These are phyloP conservation scores for Fusarium keratoplasticum DNA, from an alignment of 2,329 filamentous ascomycete genomes.

Conservation along the genomic window DNA sequence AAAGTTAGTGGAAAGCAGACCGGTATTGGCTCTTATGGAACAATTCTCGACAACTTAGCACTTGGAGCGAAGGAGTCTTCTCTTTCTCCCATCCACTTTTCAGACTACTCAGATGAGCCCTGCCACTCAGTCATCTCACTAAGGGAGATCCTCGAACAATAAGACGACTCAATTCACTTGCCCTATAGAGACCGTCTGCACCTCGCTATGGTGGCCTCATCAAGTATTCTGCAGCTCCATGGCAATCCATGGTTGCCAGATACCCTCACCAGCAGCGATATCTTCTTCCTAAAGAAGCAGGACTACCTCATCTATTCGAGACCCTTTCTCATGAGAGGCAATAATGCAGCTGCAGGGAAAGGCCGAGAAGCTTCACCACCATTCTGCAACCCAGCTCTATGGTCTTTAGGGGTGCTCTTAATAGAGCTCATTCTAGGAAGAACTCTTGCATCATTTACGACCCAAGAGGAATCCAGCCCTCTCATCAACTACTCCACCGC, in stretches of 20 bases:
- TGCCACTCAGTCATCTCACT: not conserved
- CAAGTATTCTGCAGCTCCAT: not conserved
- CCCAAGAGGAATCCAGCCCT: not conserved
- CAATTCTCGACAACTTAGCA: not conserved
- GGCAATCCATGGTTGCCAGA: not conserved
- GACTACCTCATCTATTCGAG: not conserved
- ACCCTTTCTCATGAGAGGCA: not conserved
- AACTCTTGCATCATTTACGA: not conserved
- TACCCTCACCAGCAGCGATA: not conserved
- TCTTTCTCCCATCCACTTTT: not conserved
- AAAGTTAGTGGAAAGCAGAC: not conserved
- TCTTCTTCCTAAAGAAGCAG: not conserved
- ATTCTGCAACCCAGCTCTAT: not conserved
- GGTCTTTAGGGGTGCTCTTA: not conserved
- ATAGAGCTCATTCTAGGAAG: not conserved
- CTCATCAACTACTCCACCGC: not conserved
- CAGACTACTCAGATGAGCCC: accelerated
- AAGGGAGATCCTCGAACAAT: not conserved
- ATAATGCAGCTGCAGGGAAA: not conserved
- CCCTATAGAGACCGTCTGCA: not conserved
- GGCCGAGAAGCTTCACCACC: not conserved
- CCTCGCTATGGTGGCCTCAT: not conserved
- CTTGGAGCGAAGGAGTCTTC: not conserved
- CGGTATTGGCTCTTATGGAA: not conserved
- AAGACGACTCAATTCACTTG: not conserved